Percentiles rank a stretch among this genome's conserved stretches.
Evolutionary conservation across 1,284 basidiomycete genomes (phyloP).

Genomic region (Laetiporus sulphureus): DNA sequence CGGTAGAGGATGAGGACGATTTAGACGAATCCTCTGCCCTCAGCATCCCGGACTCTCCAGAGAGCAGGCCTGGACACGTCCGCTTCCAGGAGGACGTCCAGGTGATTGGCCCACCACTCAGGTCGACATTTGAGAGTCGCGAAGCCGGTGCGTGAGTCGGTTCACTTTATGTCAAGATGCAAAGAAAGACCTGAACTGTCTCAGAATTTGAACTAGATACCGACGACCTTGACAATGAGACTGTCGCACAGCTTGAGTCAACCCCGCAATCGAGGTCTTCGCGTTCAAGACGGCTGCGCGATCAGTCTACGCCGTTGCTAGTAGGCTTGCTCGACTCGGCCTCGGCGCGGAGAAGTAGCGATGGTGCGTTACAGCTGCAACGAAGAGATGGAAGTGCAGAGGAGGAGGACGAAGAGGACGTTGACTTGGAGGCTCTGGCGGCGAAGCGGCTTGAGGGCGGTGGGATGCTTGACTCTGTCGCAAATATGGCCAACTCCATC

Average conservation of each 20-base stretch:
- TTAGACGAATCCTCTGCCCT: conserved; percentile 25
- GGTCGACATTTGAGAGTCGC: conserved; percentile 65
- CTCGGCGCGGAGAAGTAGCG: conserved; percentile 45
- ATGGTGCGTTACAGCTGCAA: conserved; percentile 43
- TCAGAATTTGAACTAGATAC: conserved; percentile 73
- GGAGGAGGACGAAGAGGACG: conserved; percentile 29
- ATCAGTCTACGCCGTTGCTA: conserved; percentile 67
- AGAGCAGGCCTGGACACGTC: conserved; percentile 30
- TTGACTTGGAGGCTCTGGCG: conserved; percentile 63
- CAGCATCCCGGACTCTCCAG: conserved; percentile 10
- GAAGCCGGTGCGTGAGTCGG: conserved; percentile 59
- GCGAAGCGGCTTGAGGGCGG: conserved; percentile 68
- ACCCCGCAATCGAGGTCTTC: conserved; percentile 26
- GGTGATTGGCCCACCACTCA: conserved; percentile 57
- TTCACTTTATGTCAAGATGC: background rate
- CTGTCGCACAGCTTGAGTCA: conserved; percentile 32
- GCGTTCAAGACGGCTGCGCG: conserved; percentile 33
- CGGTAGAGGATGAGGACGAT: conserved; percentile 26
- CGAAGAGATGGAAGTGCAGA: conserved; percentile 27
- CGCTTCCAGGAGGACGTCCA: conserved; percentile 63
- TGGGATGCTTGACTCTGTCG: conserved; percentile 77
- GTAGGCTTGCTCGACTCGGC: conserved; percentile 67
- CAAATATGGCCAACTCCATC: conserved; percentile 96
- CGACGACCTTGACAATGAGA: conserved; percentile 64
- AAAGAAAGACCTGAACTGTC: background rate